Conservation (phyloP, 495 filamentous ascomycete genomes). For the Aspergillus heteromorphus region DNA sequence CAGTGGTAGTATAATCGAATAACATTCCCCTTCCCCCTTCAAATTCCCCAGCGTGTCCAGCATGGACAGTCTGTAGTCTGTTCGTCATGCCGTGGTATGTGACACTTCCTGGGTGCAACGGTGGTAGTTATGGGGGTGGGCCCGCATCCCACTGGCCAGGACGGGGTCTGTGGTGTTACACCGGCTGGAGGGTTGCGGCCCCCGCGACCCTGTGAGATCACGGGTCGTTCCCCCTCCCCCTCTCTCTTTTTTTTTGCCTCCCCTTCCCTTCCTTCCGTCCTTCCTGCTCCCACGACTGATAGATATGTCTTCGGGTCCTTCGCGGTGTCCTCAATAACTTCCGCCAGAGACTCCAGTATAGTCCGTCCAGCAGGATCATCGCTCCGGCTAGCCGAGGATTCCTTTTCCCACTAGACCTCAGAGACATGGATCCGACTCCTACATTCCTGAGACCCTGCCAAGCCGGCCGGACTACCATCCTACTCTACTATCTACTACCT, state of each 20-base stretch:
- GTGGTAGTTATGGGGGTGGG: slow-evolving; percentile 38
- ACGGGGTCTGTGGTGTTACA: slow-evolving; percentile 29
- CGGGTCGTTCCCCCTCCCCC: neutral
- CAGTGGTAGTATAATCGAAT: too few relatives aligned
- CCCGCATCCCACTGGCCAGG: slow-evolving; percentile 16
- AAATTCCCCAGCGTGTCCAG: neutral
- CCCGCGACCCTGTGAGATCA: neutral
- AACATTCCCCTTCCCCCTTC: neutral
- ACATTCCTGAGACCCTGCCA: slow-evolving; percentile 9
- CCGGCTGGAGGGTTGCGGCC: neutral
- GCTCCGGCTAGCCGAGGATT: too few relatives aligned
- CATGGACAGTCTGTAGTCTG: too few relatives aligned
- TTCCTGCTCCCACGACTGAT: too few relatives aligned
- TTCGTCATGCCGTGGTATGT: slow-evolving; percentile 20
- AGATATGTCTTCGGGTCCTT: too few relatives aligned
- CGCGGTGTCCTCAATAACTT: too few relatives aligned
- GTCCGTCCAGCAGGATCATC: too few relatives aligned
- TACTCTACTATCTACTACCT: neutral
- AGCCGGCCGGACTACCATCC: neutral
- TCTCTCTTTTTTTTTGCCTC: too few relatives aligned
- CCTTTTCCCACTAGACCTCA: too few relatives aligned
- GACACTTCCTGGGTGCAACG: slow-evolving; percentile 38
- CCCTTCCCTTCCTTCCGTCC: too few relatives aligned
- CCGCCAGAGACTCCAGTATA: too few relatives aligned
- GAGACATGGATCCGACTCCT: neutral